Evolutionary conservation across 169 alveolate species (phyloP), one percentile per base, ranked within the genome.

Genomic region (Ophryocystis elektroscirrha): DNA sequence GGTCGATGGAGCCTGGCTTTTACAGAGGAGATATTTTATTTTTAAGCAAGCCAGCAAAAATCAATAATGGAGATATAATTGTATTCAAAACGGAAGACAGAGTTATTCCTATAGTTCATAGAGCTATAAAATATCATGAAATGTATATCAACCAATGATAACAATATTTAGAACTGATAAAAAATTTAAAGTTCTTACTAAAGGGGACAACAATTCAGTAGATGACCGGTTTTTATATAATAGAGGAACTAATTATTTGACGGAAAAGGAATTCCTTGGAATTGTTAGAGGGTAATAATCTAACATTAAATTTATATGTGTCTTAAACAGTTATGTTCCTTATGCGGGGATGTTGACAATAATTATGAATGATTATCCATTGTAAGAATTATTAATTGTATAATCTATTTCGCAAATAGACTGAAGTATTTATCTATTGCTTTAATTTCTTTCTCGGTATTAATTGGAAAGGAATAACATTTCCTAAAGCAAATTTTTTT

Each of bases 1-100:
- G 93, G 23, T 67, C 85, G 43, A 87, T 87, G 96, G 91, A 81
- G 65, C 94, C 96, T 0, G 81, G 88, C 26, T 78, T 78, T 57
- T 69, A 77, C 61, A 62, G 96, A 64, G 96, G 96, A 2, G 96
- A 87, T 59, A 84, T 87, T 20, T 61, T 87, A 27, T 76, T 82
- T 53, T 71, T 87, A 27, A 26, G 25, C 12, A 50, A 54, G 18
- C 39, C 39, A 12, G 39, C 18, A 32, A 32, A 12, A 12, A 12
- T 12, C 39, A 12, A 32, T n/a, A 32, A 12, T n/a, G 39, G 39
- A 32, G 39, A 32, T n/a, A n/a, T 32, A 12, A n/a, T 32, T n/a
- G 39, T 32, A 12, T 32, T 12, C 39, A 32, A 32, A 12, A 63
- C 81, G 0, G 85, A 76, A 12, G 85, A 78, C 37, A 70, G 90